Conservation (phyloP, 2,329 filamentous ascomycete species). For the Apiospora hydei region DNA sequence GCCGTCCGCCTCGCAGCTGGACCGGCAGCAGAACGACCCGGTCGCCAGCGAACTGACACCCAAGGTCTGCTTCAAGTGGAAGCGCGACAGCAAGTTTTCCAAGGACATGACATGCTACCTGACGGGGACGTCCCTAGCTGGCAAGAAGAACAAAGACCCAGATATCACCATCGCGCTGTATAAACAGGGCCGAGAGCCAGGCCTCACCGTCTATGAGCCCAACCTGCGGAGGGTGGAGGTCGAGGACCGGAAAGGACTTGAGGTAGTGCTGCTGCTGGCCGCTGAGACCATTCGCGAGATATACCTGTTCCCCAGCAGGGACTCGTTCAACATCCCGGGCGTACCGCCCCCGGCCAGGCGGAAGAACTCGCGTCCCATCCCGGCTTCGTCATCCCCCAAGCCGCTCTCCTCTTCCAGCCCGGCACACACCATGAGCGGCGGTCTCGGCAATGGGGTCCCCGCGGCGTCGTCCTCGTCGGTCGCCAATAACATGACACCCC, state of each 20-base stretch:
- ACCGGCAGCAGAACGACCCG: constrained; percentile 72
- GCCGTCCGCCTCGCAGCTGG: constrained; percentile 80
- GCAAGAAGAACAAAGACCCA: constrained; percentile 85
- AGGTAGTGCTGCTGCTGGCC: constrained; percentile 76
- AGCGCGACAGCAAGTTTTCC: constrained; percentile 82
- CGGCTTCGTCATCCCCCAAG: constrained; percentile 37
- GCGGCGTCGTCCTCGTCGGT: constrained; percentile 43
- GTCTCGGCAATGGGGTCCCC: constrained; percentile 51
- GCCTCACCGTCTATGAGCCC: constrained; percentile 87
- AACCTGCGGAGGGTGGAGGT: constrained; percentile 91
- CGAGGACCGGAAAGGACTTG: constrained; percentile 91
- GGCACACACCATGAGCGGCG: constrained; percentile 50
- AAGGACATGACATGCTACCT: constrained; percentile 91
- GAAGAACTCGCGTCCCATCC: constrained; percentile 53
- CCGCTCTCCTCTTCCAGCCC: constrained; percentile 33
- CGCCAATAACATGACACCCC: constrained; percentile 31
- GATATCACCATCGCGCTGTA: constrained; percentile 96
- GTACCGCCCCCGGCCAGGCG: constrained; percentile 38
- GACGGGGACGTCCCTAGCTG: constrained; percentile 76
- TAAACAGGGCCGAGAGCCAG: constrained; percentile 55
- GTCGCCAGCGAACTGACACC: constrained; percentile 64
- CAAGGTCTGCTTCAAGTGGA: constrained; percentile 86
- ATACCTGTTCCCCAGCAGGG: constrained; percentile 69
- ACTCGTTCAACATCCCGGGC: constrained; percentile 76
- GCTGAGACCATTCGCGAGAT: constrained; percentile 72